Percentiles rank a stretch among this genome's conserved stretches.
These are phyloP conservation scores for Camelina hispida DNA, from an alignment of 345 rosid species.

Conservation along the genomic window DNA sequence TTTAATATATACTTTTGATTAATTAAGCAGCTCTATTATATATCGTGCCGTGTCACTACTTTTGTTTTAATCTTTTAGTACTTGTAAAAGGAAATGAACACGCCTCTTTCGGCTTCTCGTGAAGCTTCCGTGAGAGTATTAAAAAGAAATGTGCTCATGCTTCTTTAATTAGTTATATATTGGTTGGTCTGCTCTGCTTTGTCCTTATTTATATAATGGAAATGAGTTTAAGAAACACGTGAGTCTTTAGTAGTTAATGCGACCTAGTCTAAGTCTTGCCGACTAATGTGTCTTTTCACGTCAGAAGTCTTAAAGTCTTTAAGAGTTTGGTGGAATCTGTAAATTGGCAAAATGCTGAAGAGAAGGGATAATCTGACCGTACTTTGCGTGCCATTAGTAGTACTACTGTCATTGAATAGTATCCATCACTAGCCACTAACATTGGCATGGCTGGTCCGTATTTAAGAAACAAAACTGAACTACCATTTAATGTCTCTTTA, in stretches of 20 bases:
- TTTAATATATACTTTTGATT: constrained; percentile 4
- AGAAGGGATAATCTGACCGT: background rate
- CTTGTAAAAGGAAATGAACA: constrained; percentile 10
- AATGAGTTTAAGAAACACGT: constrained; percentile 24
- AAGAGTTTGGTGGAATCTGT: constrained; percentile 22
- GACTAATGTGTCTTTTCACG: background rate
- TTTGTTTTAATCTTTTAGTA: background rate
- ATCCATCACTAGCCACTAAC: constrained; percentile 16
- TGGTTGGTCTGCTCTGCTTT: background rate
- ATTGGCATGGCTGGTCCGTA: constrained; percentile 13
- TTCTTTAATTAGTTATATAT: background rate
- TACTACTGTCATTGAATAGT: constrained; percentile 20
- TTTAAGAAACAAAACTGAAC: constrained; percentile 26
- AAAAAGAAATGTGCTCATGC: background rate
- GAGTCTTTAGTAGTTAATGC: background rate
- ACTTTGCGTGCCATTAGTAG: constrained; percentile 16
- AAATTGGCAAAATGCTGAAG: background rate
- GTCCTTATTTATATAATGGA: constrained; percentile 2
- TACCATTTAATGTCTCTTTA: background rate
- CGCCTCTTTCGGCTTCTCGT: constrained; percentile 11
- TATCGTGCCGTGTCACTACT: constrained; percentile 1
- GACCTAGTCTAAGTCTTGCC: constrained; percentile 13
- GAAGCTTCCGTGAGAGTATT: constrained; percentile 18
- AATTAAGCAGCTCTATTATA: constrained; percentile 10
- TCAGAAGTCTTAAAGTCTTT: background rate